phyloP scores from a whole-genome alignment of 192 early-diverging fungal genomes.

The Mortierella claussenii region DNA sequence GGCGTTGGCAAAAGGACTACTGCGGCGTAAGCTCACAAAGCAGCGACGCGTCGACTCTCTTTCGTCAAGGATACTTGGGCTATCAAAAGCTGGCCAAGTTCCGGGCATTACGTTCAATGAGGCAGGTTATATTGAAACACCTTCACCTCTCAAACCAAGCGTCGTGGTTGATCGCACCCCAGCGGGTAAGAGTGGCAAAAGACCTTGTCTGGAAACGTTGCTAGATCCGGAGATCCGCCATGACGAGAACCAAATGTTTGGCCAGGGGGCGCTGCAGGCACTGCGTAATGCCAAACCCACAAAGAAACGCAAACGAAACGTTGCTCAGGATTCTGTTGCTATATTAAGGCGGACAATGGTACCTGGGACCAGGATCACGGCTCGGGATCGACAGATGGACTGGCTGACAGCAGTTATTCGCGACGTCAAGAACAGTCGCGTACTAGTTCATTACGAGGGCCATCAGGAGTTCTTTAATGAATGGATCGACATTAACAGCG shows the following conservation, averaged over 20 bases:
- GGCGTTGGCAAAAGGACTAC: conserved; percentile 7
- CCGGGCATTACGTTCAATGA: conserved; percentile 36
- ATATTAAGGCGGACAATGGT: conserved; percentile 36
- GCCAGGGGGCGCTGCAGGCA: conserved; percentile 12
- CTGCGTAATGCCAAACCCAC: conserved; percentile 28
- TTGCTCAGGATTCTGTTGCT: conserved; percentile 27
- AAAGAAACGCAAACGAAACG: conserved; percentile 11
- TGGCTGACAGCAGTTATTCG: conserved; percentile 67
- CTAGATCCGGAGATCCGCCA: no score
- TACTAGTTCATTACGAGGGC: conserved; percentile 69
- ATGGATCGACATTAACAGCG: conserved; percentile 78
- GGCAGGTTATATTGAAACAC: conserved; percentile 41
- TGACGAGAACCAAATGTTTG: neutral
- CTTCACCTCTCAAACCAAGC: no score
- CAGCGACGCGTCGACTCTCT: conserved; percentile 12
- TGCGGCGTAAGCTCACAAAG: conserved; percentile 5
- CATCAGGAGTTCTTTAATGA: conserved; percentile 65
- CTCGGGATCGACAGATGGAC: conserved; percentile 67
- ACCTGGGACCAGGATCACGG: conserved; percentile 57
- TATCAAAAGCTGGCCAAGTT: neutral
- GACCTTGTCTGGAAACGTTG: no score
- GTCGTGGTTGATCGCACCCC: no score
- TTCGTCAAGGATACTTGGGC: conserved; percentile 12
- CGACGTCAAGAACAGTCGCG: conserved; percentile 67
- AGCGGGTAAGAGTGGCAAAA: no score